Conservation (phyloP, 805 yeast species). For the Lachancea cidri region DNA sequence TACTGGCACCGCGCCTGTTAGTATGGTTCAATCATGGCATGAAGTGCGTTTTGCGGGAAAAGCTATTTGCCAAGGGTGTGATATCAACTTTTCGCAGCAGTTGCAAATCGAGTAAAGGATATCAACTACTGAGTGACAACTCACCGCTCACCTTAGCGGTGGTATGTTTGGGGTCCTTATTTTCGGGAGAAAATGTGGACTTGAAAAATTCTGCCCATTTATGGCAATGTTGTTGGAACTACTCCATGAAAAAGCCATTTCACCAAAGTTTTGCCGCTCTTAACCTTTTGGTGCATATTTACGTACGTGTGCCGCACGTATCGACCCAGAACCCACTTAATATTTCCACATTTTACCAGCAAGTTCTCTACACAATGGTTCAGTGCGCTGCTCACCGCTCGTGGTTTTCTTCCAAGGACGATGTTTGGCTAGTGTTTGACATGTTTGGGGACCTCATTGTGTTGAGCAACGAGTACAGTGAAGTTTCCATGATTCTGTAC, state of each 20-base stretch:
- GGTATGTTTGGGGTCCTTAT: slow-evolving; percentile 1
- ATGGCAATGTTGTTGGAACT: slow-evolving; percentile 14
- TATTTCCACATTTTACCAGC: slow-evolving; percentile 13
- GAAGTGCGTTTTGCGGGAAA: neutral
- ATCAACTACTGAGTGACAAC: slow-evolving; percentile 2
- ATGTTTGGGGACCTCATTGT: slow-evolving; percentile 13
- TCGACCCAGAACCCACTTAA: neutral
- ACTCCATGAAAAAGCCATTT: slow-evolving; percentile 5
- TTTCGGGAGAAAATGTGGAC: neutral
- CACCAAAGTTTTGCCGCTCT: slow-evolving; percentile 5
- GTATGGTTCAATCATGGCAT: neutral
- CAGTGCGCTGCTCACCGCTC: neutral
- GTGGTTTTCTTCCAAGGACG: neutral
- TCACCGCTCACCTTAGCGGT: slow-evolving; percentile 6
- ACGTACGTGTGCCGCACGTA: slow-evolving; percentile 2
- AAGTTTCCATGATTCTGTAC: slow-evolving; percentile 7
- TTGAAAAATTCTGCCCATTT: slow-evolving; percentile 1
- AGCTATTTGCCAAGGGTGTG: neutral
- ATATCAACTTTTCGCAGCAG: neutral
- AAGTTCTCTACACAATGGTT: slow-evolving; percentile 8
- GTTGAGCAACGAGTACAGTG: slow-evolving; percentile 7
- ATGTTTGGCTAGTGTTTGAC: slow-evolving; percentile 14
- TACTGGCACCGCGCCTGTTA: neutral
- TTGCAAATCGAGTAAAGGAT: slow-evolving; percentile 21
- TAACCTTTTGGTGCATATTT: slow-evolving; percentile 4